phyloP scores from a whole-genome alignment of 345 rosid species.

The Balakata baccata region DNA sequence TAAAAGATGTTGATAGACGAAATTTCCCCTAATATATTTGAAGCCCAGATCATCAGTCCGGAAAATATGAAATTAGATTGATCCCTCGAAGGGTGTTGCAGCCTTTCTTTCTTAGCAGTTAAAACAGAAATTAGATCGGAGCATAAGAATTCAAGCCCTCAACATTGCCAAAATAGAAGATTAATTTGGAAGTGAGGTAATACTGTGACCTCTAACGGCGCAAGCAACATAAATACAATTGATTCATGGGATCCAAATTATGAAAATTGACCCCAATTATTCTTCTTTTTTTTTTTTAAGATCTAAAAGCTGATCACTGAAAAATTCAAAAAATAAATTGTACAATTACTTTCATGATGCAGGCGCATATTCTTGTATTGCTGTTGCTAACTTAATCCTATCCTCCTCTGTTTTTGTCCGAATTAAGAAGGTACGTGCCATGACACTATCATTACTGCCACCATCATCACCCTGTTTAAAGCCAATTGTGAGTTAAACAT shows the following conservation, averaged over 20 bases:
- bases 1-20: too few species aligned
- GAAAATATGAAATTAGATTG: background rate
- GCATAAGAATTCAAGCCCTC: too few species aligned
- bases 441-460: constrained; percentile 38
- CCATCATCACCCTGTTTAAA: constrained; percentile 57
- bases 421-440: constrained; percentile 75
- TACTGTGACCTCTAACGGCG: constrained; percentile 23
- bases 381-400: constrained; percentile 63
- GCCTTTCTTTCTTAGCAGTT: too few species aligned
- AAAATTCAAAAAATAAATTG: constrained; percentile 15
- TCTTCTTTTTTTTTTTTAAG: background rate
- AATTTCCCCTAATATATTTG: too few species aligned
- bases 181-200: too few species aligned
- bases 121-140: too few species aligned
- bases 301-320: constrained; percentile 16
- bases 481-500: background rate
- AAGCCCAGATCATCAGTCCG: background rate
- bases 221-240: constrained; percentile 27
- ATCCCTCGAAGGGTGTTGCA: too few species aligned
- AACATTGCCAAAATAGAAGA: too few species aligned
- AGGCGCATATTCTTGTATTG: constrained; percentile 81
- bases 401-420: constrained; percentile 74
- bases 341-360: constrained; percentile 37
- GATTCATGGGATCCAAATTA: constrained; percentile 6
- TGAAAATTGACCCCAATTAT: constrained; percentile 19